These are phyloP conservation scores for Tricholoma terreum DNA, from an alignment of 768 basidiomycete genomes.

Conservation along the genomic window DNA sequence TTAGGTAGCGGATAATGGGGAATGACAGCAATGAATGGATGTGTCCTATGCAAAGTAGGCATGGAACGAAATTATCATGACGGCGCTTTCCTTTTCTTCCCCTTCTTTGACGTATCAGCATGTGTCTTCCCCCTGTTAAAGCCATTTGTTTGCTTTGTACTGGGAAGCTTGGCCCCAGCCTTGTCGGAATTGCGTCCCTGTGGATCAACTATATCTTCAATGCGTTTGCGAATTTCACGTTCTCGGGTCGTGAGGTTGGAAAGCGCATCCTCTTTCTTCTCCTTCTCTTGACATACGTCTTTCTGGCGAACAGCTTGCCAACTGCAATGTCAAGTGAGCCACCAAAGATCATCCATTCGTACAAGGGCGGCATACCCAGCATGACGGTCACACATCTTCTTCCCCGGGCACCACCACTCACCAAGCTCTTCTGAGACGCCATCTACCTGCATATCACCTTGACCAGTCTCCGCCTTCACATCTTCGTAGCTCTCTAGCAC, in stretches of 20 bases:
- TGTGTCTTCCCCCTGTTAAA: conserved; percentile 40
- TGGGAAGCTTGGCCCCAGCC: conserved; percentile 35
- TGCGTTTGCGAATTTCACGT: conserved; percentile 72
- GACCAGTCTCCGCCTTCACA: conserved; percentile 29
- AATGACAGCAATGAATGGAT: neutral
- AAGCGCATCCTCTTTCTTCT: conserved; percentile 67
- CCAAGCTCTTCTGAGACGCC: conserved; percentile 38
- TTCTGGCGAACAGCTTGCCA: conserved; percentile 78
- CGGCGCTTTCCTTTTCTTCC: conserved; percentile 53
- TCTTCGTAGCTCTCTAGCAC: conserved; percentile 72
- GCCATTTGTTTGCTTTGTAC: conserved; percentile 45
- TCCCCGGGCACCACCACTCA: conserved; percentile 81
- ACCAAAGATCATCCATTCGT: conserved; percentile 7
- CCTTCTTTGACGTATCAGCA: conserved; percentile 50
- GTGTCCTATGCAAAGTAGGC: neutral
- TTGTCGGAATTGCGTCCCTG: conserved; percentile 31
- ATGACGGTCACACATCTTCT: conserved; percentile 76
- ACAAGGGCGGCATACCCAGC: conserved; percentile 49
- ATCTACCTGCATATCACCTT: conserved; percentile 41
- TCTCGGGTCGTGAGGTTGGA: conserved; percentile 68
- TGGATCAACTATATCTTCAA: conserved; percentile 69
- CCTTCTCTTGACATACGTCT: conserved; percentile 74
- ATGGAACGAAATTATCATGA: conserved; percentile 17
- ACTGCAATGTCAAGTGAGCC: conserved; percentile 30
- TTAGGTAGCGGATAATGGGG: no score